Conservation (phyloP, 2,329 filamentous ascomycete species). For the Alternaria arborescens region DNA sequence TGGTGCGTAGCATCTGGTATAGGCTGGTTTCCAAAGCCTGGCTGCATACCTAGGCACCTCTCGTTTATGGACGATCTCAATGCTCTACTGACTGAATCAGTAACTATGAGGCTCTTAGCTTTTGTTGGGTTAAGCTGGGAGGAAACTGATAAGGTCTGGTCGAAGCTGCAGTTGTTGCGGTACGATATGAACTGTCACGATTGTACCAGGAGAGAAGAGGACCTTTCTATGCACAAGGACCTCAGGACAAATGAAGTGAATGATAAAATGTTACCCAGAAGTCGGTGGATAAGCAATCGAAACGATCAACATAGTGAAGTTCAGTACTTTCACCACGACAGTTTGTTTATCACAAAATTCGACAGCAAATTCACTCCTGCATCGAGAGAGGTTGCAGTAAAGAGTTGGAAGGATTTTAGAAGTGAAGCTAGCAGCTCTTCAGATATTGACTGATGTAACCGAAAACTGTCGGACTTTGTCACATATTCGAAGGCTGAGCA, state of each 20-base stretch:
- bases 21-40: background rate
- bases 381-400: background rate
- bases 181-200: background rate
- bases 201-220: background rate
- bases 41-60: background rate
- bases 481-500: background rate
- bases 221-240: background rate
- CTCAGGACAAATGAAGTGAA: background rate
- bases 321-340: background rate
- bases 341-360: background rate
- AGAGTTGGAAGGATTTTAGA: background rate
- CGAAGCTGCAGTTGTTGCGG: background rate
- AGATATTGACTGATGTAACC: background rate
- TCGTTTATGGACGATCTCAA: background rate
- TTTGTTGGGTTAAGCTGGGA: background rate
- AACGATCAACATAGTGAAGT: background rate
- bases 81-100: background rate
- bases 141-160: background rate
- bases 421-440: background rate
- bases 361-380: background rate
- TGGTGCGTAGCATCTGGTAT: background rate
- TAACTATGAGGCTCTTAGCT: background rate
- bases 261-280: background rate
- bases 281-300: background rate
- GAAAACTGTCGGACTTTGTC: background rate